Evolutionary conservation across 352 stramenopile species (phyloP), one percentile per base, ranked within the genome.

Genomic region (Phytophthora idaei): DNA sequence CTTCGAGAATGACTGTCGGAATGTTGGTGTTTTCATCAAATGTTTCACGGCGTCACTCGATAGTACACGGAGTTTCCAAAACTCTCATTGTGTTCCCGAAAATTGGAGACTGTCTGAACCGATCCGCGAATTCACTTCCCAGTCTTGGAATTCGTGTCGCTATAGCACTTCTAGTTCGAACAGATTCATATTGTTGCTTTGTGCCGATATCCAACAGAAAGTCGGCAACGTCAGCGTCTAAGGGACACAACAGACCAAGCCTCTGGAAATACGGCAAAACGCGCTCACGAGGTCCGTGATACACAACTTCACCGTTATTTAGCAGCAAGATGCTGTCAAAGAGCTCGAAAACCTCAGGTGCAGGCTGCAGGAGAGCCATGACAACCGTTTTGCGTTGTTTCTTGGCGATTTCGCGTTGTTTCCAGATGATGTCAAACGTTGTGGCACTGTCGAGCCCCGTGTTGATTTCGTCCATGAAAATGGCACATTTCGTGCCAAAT

Each of bases 321-420:
- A 98, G 74, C 28, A 67, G n/a, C 3, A 67, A 17, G 12, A 67
- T 10, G 14, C 8, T 57, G 51, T 61, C 60, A n/a, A 98, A 98
- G 27, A 97, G 69, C 10, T 82, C 79, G 37, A 93, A 92, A 4
- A 94, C 90, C 74, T 98, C 92, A 2, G 92, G 93, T 11, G 92
- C 73, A 49, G 92, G 91, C 62, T 98, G 74, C 15, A 96, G 62
- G 29, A 97, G 67, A 2, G 83, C 77, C 11, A 96, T 74, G 1
- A 89, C 73, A 14, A 71, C 21, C 5, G 76, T 86, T 17, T 66
- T 65, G 10, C 45, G 48, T 32, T 61, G 41, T 6, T 59, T 57
- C 41, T 57, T 55, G 28, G 56, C 48, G 9, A 71, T 61, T n/a
- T 71, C 71, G 25, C 81, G 71, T 29, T 90, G 50, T 45, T 77